These are phyloP conservation scores for Gastrolobium bilobum DNA, from an alignment of 306 rosid genomes.

Conservation along the genomic window DNA sequence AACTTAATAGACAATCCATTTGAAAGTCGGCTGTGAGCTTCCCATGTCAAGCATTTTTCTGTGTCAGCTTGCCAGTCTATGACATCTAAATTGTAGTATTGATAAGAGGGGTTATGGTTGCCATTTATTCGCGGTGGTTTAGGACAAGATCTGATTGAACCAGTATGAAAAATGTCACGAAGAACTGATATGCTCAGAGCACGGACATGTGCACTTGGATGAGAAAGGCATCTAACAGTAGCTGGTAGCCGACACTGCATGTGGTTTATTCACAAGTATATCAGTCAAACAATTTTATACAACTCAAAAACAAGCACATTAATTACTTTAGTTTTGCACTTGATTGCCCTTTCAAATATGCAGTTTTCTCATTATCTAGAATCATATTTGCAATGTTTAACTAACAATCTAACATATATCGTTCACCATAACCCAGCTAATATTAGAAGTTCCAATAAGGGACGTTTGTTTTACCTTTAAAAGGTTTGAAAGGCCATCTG, in stretches of 20 bases:
- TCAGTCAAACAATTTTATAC: conserved; percentile 31
- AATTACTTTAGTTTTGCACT: neutral
- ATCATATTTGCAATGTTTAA: conserved; percentile 13
- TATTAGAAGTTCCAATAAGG: neutral
- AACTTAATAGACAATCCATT: conserved; percentile 69
- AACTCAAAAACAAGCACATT: neutral
- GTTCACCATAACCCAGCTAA: conserved; percentile 20
- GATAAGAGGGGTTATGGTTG: conserved; percentile 58
- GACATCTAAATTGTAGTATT: conserved; percentile 65
- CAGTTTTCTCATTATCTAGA: conserved; percentile 3
- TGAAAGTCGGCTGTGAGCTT: conserved; percentile 84
- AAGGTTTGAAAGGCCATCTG: conserved; percentile 94
- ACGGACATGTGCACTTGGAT: conserved; percentile 92
- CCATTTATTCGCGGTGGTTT: conserved; percentile 63
- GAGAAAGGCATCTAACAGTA: conserved; percentile 83
- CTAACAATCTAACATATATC: neutral
- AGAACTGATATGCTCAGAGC: conserved; percentile 92
- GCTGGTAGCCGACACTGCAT: conserved; percentile 94
- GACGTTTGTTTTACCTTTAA: conserved; percentile 66
- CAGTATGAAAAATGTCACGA: conserved; percentile 78
- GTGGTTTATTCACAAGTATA: conserved; percentile 35
- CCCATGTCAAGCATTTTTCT: conserved; percentile 90
- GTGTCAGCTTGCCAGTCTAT: conserved; percentile 86
- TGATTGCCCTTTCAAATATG: neutral
- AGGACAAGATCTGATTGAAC: conserved; percentile 62